These are phyloP conservation scores for Microbotryomycetes sp. DNA, from an alignment of 1,284 basidiomycete species.

Conservation along the genomic window DNA sequence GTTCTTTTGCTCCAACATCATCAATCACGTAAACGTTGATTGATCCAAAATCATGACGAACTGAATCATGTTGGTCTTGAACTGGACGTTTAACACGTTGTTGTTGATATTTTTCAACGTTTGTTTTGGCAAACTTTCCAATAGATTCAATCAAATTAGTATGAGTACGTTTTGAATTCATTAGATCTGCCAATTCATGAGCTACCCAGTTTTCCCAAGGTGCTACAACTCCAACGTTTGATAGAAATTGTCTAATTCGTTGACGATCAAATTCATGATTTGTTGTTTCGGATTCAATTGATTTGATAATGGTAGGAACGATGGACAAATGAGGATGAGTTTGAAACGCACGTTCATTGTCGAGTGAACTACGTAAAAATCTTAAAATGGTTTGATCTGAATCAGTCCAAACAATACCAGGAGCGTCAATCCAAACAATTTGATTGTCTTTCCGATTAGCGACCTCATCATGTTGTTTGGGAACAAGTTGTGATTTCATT, in stretches of 20 bases:
- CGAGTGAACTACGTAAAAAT: constrained; percentile 60
- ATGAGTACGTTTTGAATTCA: background rate
- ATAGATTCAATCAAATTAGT: background rate
- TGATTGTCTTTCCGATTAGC: constrained; percentile 31
- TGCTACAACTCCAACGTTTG: constrained; percentile 15
- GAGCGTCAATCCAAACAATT: constrained; percentile 32
- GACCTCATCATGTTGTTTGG: too few relatives aligned
- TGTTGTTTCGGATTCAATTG: constrained; percentile 25
- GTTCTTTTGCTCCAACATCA: constrained; percentile 69
- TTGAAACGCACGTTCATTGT: constrained; percentile 57
- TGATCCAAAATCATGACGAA: constrained; percentile 79
- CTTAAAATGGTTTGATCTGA: constrained; percentile 60
- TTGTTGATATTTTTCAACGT: background rate
- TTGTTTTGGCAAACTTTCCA: constrained; percentile 17
- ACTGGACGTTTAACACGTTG: constrained; percentile 7
- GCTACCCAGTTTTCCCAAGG: constrained; percentile 28
- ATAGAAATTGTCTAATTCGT: constrained; percentile 13
- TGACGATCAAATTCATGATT: constrained; percentile 39
- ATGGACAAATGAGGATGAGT: constrained; percentile 55
- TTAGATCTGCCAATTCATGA: constrained; percentile 2
- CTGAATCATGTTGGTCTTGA: constrained; percentile 46
- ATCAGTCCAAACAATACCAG: constrained; percentile 48
- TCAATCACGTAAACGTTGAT: constrained; percentile 86
- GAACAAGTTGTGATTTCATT: constrained; percentile 22
- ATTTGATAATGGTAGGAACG: constrained; percentile 58